Percentiles rank a stretch among this genome's conserved stretches.
Conservation (phyloP, 2,329 filamentous ascomycete species). For the Sporothrix brasiliensis region DNA sequence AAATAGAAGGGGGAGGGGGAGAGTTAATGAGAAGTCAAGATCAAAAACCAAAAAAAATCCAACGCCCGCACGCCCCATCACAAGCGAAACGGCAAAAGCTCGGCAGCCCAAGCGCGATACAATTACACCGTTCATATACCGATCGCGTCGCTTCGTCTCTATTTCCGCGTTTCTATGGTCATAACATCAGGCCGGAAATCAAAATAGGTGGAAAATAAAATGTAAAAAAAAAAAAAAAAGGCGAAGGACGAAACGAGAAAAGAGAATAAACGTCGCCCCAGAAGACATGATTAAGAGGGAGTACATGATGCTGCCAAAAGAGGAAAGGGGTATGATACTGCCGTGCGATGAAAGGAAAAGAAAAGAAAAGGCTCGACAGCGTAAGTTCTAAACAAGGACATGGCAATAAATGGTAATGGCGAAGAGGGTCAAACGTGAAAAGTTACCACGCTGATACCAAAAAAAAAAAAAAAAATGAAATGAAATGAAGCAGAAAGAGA, state of each 20-base stretch:
- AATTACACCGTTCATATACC: constrained; percentile 21
- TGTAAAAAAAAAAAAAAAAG: not conserved
- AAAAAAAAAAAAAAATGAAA: not conserved
- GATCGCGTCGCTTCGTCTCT: constrained; percentile 21
- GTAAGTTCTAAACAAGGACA: constrained; percentile 12
- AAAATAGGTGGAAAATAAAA: not conserved
- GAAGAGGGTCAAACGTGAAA: not conserved
- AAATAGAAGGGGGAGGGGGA: not conserved
- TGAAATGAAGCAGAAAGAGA: not conserved
- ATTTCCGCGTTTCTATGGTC: constrained; percentile 27
- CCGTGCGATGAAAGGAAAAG: not conserved
- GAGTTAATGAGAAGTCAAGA: not conserved
- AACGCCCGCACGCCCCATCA: not conserved
- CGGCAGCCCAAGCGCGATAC: constrained; percentile 10
- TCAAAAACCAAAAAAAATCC: not conserved
- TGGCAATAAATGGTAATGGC: constrained; percentile 17
- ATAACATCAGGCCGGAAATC: constrained; percentile 21
- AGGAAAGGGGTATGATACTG: constrained; percentile 11
- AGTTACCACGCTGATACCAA: not conserved
- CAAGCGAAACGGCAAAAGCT: not conserved
- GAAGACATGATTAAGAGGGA: constrained; percentile 23
- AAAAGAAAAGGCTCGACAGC: not conserved
- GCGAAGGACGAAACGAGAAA: not conserved
- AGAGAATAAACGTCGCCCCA: not conserved
- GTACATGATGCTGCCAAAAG: constrained; percentile 5